Base-by-base conservation (phyloP, 2,329 filamentous ascomycete genomes). In the Trichoderma sp. region DNA sequence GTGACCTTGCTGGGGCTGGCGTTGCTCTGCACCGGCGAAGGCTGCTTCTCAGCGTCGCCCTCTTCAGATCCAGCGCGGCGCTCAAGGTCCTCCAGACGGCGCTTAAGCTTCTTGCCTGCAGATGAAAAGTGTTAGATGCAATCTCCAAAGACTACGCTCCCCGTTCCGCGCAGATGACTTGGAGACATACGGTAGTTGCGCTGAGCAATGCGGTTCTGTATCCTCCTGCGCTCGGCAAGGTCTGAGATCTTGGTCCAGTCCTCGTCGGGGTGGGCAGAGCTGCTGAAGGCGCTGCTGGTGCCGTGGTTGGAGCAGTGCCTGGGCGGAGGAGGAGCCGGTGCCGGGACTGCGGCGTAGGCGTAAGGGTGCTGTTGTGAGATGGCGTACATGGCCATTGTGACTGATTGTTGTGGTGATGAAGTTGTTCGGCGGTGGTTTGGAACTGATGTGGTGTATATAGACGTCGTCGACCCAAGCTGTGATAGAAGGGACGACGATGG, bases 241-340 rank as follows among this genome's bases (percentile, higher is more conserved):
- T 98, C 94, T 65, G 94, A 96, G 77, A 98, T 97, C 87, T 97
- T 96, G 75, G 94, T 97, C 94, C 94, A 98, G 81, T 98, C 94
- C 81, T 98, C 94, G 75, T 97, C 93, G 63, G 94, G 91, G 77
- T 96, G 96, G 72, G 93, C 94, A 69, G 92, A 96, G 73, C 90
- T 90, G 80, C 92, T 96, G 83, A 96, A 97, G 72, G 94, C 94
- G 80, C 92, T 97, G 81, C 92, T 97, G 68, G 91, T 96, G 76
- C 89, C 89, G 75, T 92, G 88, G 69, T 81, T 84, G 47, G 87
- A 83, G 72, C 90, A 89, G 74, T 92, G 89, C 76, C 90, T 87
- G 59, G 88, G 83, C 63, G 81, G 72, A n/a, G 69, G 63, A 24
- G 63, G 63, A 43, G 63, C 63, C 51, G 57, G 61, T 24, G 68